phyloP scores from a whole-genome alignment of 495 filamentous ascomycete species.

The Neurospora sp. region DNA sequence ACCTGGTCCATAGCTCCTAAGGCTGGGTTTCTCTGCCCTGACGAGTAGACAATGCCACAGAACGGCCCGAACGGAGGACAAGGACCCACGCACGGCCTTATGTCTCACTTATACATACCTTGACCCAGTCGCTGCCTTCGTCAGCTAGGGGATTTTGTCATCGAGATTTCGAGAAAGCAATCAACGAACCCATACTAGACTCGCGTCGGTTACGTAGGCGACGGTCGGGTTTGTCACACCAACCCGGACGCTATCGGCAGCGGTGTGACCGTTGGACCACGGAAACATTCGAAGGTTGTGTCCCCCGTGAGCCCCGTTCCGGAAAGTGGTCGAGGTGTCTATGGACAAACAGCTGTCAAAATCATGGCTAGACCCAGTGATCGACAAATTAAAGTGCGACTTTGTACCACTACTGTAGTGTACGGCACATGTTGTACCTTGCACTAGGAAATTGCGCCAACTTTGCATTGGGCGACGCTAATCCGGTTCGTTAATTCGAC shows the following conservation, averaged over 20 bases:
- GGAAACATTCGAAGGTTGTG: background rate
- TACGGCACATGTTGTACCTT: background rate
- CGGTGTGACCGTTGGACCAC: background rate
- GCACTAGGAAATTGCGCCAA: background rate
- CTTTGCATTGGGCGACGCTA: background rate
- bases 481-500: background rate
- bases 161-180: background rate
- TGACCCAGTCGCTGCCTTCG: background rate
- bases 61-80: too few relatives aligned
- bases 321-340: background rate
- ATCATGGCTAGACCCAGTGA: background rate
- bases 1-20: background rate
- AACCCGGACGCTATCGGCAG: background rate
- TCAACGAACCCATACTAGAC: background rate
- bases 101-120: background rate
- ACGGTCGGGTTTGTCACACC: background rate
- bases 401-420: background rate
- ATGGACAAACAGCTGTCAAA: background rate
- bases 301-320: background rate
- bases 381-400: background rate
- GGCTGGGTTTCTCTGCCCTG: background rate
- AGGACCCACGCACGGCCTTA: background rate
- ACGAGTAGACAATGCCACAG: background rate
- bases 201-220: background rate
- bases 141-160: background rate